Base-by-base conservation (phyloP, 306 rosid genomes). In the Notholithocarpus densiflorus region DNA sequence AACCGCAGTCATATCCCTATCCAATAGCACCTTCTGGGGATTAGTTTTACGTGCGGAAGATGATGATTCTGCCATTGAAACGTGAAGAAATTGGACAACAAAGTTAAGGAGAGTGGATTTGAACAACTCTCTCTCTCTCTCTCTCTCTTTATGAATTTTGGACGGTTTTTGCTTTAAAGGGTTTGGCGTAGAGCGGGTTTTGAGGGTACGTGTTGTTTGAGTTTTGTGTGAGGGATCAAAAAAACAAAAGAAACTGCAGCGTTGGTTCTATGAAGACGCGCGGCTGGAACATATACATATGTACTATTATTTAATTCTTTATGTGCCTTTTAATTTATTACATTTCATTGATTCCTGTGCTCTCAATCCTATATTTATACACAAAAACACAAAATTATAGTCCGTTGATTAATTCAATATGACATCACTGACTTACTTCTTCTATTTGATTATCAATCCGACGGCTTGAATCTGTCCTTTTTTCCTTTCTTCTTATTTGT, bases 251-350 rank as follows among this genome's bases (percentile, higher is more conserved):
- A 89, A 87, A 73, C 72, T 76, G 78, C 89, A 9, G 21, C 76
- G 91, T 71, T 84, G 78, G 27, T 86, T 77, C 87, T 78, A 21
- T 51, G 93, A 81, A 83, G 59, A 68, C 77, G n/a, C n/a, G n/a
- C n/a, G 40, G 54, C 56, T 43, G 51, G 65, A 59, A 51, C 2
- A 59, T 59, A 13, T 79, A 0, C 0, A 75, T 71, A 14, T 40
- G 12, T n/a, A 1, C 1, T 0, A 21, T 56, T 37, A 6, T 37
- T 37, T 56, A 20, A 57, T 57, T 57, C 43, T 37, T 37, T 40
- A 40, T 8, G 3, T n/a, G 2, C 3, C 4, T 0, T 31, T 68
- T 57, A 20, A 57, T 57, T 57, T 20, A 21, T 57, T 57, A 57
- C 27, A 12, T 57, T 12, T 56, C 62, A 14, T 9, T 5, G 6